phyloP scores from a whole-genome alignment of 2,329 filamentous ascomycete genomes.

The Scytalidium lignicola region DNA sequence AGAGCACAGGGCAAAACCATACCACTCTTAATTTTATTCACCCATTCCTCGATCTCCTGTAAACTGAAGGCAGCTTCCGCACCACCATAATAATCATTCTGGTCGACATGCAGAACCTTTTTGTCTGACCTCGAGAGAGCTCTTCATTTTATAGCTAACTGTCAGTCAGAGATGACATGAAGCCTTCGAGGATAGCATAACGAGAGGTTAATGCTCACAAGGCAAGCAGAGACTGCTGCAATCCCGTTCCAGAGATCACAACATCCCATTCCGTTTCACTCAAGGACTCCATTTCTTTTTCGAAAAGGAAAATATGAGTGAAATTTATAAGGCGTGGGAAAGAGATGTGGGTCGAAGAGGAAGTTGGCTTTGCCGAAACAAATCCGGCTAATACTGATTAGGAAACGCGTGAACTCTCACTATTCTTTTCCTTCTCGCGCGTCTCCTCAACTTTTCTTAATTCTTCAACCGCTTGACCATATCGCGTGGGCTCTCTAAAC shows the following conservation, averaged over 20 bases:
- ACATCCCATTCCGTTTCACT: slow-evolving; percentile 74
- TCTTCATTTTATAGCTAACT: slow-evolving; percentile 56
- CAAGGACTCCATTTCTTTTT: slow-evolving; percentile 62
- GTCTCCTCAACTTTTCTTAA: slow-evolving; percentile 24
- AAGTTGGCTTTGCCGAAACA: slow-evolving; percentile 9
- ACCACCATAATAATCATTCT: slow-evolving; percentile 83
- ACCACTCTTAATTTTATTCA: slow-evolving; percentile 36
- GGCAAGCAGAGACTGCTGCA: slow-evolving; percentile 74
- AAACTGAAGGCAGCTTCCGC: slow-evolving; percentile 80
- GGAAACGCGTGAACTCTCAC: slow-evolving; percentile 4
- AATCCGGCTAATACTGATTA: slow-evolving; percentile 8
- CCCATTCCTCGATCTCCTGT: slow-evolving; percentile 76
- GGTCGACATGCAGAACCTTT: slow-evolving; percentile 85
- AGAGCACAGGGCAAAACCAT: slow-evolving; percentile 4
- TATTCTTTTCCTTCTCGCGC: slow-evolving; percentile 11
- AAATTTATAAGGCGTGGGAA: not conserved
- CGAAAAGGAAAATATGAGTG: slow-evolving; percentile 5
- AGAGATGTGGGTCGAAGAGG: not conserved
- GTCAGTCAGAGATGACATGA: slow-evolving; percentile 64
- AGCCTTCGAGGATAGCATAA: slow-evolving; percentile 6
- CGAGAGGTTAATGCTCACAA: slow-evolving; percentile 46
- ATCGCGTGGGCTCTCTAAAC: slow-evolving; percentile 17
- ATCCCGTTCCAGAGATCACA: slow-evolving; percentile 71
- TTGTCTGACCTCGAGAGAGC: slow-evolving; percentile 88
- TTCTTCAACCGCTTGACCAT: slow-evolving; percentile 35